A percentile compares a stretch with the other conserved stretches of the same genome.
Conservation (phyloP, 2,329 filamentous ascomycete species). For the Trichocomaceae sp. region DNA sequence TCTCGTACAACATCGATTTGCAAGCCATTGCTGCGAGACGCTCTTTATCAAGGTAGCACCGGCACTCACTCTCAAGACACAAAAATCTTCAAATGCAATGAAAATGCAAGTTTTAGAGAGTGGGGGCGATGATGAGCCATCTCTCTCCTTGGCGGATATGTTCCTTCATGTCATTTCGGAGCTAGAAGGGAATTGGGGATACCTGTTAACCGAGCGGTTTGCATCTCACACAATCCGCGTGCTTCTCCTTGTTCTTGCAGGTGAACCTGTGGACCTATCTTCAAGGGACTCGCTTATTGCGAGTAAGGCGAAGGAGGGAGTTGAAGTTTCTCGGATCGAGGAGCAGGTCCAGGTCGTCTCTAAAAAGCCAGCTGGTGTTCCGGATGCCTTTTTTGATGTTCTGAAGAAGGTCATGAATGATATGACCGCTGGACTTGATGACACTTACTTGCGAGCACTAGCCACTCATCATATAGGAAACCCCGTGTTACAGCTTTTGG, state of each 20-base stretch:
- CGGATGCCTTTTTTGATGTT: constrained; percentile 68
- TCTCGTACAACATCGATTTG: constrained; percentile 90
- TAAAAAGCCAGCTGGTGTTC: constrained; percentile 53
- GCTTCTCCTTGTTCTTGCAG: constrained; percentile 76
- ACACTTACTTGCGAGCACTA: constrained; percentile 72
- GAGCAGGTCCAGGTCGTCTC: constrained; percentile 43
- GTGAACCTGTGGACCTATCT: constrained; percentile 66
- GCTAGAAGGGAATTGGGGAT: constrained; percentile 76
- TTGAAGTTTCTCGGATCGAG: constrained; percentile 53
- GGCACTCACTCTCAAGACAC: constrained; percentile 66
- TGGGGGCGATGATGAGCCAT: constrained; percentile 39
- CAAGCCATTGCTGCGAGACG: constrained; percentile 93
- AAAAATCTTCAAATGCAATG: constrained; percentile 37
- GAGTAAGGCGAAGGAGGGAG: constrained; percentile 86
- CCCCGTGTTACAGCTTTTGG: constrained; percentile 80
- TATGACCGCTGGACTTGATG: constrained; percentile 67
- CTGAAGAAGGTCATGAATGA: constrained; percentile 76
- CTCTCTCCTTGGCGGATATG: constrained; percentile 70
- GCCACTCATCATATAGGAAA: constrained; percentile 87
- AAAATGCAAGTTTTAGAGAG: constrained; percentile 39
- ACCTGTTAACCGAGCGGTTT: constrained; percentile 77
- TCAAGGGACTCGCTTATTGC: constrained; percentile 69
- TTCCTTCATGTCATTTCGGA: constrained; percentile 81
- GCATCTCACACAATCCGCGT: constrained; percentile 88
- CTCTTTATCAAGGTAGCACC: constrained; percentile 80